Evolutionary conservation across 2,329 filamentous ascomycete species (phyloP).

Genomic region (Sporothrix mexicana): DNA sequence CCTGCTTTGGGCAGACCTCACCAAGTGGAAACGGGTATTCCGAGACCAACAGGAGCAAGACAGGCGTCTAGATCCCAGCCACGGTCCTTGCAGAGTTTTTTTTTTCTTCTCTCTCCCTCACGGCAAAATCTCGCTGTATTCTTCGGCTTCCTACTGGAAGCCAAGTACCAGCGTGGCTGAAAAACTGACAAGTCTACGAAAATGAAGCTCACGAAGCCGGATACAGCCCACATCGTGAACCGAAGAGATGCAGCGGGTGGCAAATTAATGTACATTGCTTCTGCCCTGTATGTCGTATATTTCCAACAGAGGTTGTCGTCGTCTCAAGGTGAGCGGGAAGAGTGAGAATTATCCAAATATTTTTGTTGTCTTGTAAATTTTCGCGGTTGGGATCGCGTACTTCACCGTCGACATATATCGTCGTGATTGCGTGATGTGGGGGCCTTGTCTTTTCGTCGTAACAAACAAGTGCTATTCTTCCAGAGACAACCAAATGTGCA

Average conservation of each 20-base stretch:
- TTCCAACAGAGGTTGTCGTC: constrained; percentile 8
- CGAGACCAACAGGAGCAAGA: background rate
- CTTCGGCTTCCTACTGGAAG: background rate
- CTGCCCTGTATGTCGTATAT: background rate
- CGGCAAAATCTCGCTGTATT: background rate
- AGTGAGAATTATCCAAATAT: background rate
- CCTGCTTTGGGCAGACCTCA: background rate
- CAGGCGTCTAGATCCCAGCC: constrained; percentile 2
- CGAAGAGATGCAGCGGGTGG: background rate
- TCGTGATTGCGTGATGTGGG: constrained; percentile 28
- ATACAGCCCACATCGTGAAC: background rate
- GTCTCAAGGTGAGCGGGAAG: background rate
- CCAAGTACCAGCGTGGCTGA: background rate
- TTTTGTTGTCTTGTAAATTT: background rate
- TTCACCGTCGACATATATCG: constrained; percentile 13
- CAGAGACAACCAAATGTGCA: too few species aligned
- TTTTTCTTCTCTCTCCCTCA: background rate
- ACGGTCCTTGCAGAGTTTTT: background rate
- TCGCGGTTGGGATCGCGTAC: background rate
- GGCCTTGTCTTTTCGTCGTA: background rate
- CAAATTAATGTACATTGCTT: background rate
- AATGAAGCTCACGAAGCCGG: background rate
- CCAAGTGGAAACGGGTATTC: background rate
- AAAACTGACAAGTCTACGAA: background rate
- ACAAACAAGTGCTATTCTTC: too few species aligned